Evolutionary conservation across 352 stramenopile genomes (phyloP).

Genomic region (Chrysophaeum taylorii): DNA sequence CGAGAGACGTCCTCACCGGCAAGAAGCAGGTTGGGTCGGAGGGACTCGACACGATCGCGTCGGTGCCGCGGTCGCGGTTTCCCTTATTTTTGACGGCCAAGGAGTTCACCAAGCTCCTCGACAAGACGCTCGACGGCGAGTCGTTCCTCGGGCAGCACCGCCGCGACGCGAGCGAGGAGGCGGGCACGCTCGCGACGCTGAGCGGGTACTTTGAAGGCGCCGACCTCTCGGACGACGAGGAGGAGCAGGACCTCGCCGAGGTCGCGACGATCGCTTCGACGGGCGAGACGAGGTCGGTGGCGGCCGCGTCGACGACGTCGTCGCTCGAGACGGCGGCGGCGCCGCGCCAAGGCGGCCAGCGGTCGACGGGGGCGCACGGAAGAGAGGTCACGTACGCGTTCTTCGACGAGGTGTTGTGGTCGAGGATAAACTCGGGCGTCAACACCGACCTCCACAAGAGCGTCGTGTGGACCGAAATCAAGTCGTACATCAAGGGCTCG

Average conservation of each 20-base stretch:
- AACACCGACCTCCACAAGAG: background rate
- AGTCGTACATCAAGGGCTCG: conserved; percentile 46
- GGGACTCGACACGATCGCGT: no score
- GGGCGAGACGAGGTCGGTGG: no score
- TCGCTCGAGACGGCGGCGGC: background rate
- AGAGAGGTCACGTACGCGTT: background rate
- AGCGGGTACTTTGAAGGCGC: background rate
- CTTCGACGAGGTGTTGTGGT: background rate
- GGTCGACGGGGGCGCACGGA: background rate
- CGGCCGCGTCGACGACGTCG: no score
- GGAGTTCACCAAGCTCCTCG: background rate
- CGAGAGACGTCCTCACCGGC: no score
- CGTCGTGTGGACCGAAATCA: conserved; percentile 43
- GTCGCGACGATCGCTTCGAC: no score
- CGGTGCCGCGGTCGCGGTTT: no score
- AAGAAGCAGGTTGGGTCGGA: no score
- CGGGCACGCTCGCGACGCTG: background rate
- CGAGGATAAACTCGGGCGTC: background rate
- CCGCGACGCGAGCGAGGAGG: background rate
- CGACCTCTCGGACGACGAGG: background rate
- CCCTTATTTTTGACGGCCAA: background rate
- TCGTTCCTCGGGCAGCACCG: background rate
- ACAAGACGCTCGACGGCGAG: background rate
- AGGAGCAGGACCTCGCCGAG: no score
- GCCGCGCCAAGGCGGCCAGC: background rate